Percentiles rank a stretch among this genome's conserved stretches.
These are phyloP conservation scores for Narthecium ossifragum DNA, from an alignment of 106 monocot species.

Conservation along the genomic window DNA sequence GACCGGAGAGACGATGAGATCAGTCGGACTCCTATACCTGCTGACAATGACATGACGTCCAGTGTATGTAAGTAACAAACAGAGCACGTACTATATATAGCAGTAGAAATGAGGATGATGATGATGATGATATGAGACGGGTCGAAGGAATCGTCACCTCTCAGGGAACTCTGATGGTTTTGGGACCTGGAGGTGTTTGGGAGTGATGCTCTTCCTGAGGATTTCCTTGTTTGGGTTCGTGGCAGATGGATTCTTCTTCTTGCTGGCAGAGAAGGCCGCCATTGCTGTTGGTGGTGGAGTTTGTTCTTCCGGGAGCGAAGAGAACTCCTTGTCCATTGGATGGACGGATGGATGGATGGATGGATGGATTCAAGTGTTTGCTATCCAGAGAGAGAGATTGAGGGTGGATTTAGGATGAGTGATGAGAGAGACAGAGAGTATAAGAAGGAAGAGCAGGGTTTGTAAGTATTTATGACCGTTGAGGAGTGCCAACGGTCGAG, in stretches of 20 bases:
- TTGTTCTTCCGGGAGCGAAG: background rate
- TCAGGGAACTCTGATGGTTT: background rate
- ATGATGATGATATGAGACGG: background rate
- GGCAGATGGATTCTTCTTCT: background rate
- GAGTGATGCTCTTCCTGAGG: background rate
- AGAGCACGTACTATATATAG: too few relatives aligned
- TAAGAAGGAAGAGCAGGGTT: too few relatives aligned
- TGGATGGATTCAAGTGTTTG: background rate
- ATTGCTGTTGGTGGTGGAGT: background rate
- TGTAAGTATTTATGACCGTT: too few relatives aligned
- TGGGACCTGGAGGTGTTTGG: background rate
- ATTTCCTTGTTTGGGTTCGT: background rate
- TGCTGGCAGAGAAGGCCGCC: too few relatives aligned
- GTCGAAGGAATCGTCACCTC: background rate
- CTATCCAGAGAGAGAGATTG: background rate
- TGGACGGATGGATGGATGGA: background rate
- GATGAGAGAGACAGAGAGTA: too few relatives aligned
- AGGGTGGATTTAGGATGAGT: too few relatives aligned
- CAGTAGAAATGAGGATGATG: background rate
- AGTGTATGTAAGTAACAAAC: background rate
- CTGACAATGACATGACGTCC: background rate
- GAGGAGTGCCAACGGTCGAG: too few relatives aligned
- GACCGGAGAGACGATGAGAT: background rate
- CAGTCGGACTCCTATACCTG: conserved; percentile 3
- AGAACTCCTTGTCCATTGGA: background rate